Evolutionary conservation across 331 rosid species (phyloP).

Genomic region (Acacia pycnantha): DNA sequence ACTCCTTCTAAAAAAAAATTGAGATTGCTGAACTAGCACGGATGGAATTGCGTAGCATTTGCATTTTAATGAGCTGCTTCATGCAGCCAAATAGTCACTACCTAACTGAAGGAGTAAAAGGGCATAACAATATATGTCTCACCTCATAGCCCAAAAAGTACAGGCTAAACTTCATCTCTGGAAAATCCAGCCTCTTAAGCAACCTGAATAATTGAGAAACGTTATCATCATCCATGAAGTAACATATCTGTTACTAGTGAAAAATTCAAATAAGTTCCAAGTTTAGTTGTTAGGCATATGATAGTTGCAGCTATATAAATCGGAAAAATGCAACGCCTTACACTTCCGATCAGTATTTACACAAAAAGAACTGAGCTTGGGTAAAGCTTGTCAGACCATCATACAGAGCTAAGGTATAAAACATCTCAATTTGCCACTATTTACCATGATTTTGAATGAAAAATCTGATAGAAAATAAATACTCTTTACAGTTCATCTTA

Average conservation of each 20-base stretch:
- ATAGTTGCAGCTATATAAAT: background rate
- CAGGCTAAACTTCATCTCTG: constrained; percentile 85
- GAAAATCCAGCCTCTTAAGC: constrained; percentile 92
- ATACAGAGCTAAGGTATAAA: background rate
- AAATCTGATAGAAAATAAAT: background rate
- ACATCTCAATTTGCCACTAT: background rate
- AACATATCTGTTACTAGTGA: background rate
- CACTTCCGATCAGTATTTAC: background rate
- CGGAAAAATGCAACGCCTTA: background rate
- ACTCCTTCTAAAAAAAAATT: background rate
- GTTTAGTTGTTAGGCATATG: background rate
- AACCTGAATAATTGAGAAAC: constrained; percentile 49
- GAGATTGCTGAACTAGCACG: background rate
- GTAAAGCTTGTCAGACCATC: background rate
- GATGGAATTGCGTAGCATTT: background rate
- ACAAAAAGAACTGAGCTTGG: background rate
- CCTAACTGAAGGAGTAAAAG: background rate
- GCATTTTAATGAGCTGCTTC: constrained; percentile 15
- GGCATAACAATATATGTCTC: constrained; percentile 11
- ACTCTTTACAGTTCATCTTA: background rate
- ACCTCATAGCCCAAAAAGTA: constrained; percentile 96
- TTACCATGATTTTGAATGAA: background rate
- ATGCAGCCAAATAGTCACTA: constrained; percentile 4
- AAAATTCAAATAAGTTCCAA: constrained; percentile 6
- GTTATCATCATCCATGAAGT: constrained; percentile 19